Base-by-base conservation (phyloP, 2,329 filamentous ascomycete species). In the Cladobotryum protrusum region DNA sequence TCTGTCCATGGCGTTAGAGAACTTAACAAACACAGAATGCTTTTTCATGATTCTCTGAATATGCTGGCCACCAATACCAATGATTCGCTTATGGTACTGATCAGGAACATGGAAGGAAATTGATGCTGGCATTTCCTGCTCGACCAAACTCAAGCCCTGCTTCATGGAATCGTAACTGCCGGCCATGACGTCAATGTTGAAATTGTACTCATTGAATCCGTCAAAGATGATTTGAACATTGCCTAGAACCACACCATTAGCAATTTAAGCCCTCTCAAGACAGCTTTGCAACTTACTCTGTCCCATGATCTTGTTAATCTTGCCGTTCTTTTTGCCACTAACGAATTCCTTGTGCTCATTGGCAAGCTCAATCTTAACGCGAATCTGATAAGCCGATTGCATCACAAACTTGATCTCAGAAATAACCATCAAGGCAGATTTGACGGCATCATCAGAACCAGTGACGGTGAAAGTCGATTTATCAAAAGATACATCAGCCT, bases 21-120 rank as follows among this genome's bases (percentile, higher is more conserved):
- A 99, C 67, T 99, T 99, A 73, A 99, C 93, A 61, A 99, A 99
- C 59, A 99, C 93, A 0, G 93, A 97, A 71, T 99, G 95, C 72
- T 97, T 97, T 76, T 99, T 97, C 93, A 99, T 99, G 73, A 99
- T 97, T 49, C 92, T 89, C 69, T 99, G 93, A 59, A 99, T 99
- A 64, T 99, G 93, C 67, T 97, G 92, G 9, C 93, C 93, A 54
- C 93, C 93, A 61, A 99, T 97, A 47, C 93, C 93, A 56, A 99
- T 99, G 63, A 99, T 99, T 44, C 93, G 90, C 74, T 99, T 99
- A 72, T 99, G 93, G 66, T 99, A 99, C 69, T 97, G 93, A 62
- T 99, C 93, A 3, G 93, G 93, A 24, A 99, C 93, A 63, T 99
- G 93, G 77, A 99, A 99, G 0, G 93, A 97, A 64, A 99, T 97